These are phyloP conservation scores for Penicillium sp. DNA, from an alignment of 2,329 filamentous ascomycete genomes.

Conservation along the genomic window DNA sequence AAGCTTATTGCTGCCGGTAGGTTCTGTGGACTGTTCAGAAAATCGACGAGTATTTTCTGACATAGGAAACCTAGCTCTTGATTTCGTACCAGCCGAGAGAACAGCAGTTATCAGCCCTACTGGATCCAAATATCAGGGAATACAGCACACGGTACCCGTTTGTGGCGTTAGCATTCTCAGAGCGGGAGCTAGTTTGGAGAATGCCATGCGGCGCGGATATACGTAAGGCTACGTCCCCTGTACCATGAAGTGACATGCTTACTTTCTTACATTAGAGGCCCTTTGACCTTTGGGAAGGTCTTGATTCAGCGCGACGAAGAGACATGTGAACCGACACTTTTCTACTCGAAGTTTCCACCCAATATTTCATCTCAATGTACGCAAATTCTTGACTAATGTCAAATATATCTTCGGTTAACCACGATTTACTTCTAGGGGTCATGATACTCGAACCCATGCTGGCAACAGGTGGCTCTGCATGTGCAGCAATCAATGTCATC, in stretches of 20 bases:
- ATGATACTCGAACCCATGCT: conserved; percentile 17
- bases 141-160: background rate
- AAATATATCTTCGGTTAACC: background rate
- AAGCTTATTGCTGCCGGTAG: conserved; percentile 6
- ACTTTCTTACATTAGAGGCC: conserved; percentile 11
- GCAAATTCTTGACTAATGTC: background rate
- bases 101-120: background rate
- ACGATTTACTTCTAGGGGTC: background rate
- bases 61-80: background rate
- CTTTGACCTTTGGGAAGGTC: conserved; percentile 31
- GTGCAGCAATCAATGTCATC: conserved; percentile 10
- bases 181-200: conserved; percentile 32
- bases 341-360: conserved; percentile 30
- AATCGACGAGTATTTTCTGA: background rate
- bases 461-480: conserved; percentile 15
- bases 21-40: background rate
- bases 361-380: conserved; percentile 14
- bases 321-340: conserved; percentile 24
- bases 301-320: conserved; percentile 33
- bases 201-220: conserved; percentile 24
- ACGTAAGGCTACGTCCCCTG: conserved; percentile 15
- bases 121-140: conserved; percentile 2
- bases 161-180: conserved; percentile 29
- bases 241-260: background rate
- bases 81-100: background rate